A percentile compares a stretch with the other conserved stretches of the same genome.
phyloP scores from a whole-genome alignment of 108 stramenopile species.

The Fragilaria radians region DNA sequence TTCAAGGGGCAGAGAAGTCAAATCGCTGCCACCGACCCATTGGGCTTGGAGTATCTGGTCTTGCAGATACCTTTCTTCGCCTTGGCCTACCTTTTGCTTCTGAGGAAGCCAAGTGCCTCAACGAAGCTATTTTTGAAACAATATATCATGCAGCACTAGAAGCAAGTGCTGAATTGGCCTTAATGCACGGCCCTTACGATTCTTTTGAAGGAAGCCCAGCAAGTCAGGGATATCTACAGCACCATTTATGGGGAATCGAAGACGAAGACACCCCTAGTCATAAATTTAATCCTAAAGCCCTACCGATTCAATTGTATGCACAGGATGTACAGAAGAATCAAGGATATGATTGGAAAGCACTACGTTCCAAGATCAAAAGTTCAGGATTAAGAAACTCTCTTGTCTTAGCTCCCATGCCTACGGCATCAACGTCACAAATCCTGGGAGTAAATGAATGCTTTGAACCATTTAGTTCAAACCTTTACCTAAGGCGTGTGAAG shows the following conservation, averaged over 20 bases:
- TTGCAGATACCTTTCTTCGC: constrained; percentile 92
- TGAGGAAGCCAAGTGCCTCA: constrained; percentile 75
- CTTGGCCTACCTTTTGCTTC: constrained; percentile 90
- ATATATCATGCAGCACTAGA: constrained; percentile 93
- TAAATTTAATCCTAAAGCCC: neutral
- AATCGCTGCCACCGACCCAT: constrained; percentile 93
- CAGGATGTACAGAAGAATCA: constrained; percentile 9
- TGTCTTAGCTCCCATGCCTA: constrained; percentile 97
- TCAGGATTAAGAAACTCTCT: constrained; percentile 91
- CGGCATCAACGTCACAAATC: constrained; percentile 96
- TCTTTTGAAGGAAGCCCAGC: constrained; percentile 89
- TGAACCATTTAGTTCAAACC: constrained; percentile 95
- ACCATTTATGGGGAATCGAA: constrained; percentile 86
- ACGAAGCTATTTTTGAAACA: constrained; percentile 93
- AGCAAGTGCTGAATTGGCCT: constrained; percentile 89
- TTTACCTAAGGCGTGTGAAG: constrained; percentile 93
- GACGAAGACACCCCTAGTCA: constrained; percentile 56
- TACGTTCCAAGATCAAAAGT: constrained; percentile 63
- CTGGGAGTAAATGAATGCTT: constrained; percentile 97
- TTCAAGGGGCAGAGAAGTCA: constrained; percentile 75
- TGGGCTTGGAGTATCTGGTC: constrained; percentile 94
- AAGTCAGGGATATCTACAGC: constrained; percentile 86
- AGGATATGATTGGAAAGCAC: constrained; percentile 85
- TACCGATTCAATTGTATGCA: constrained; percentile 21
- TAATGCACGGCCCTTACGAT: constrained; percentile 77